A percentile compares a stretch with the other conserved stretches of the same genome.
phyloP scores from a whole-genome alignment of 2,329 filamentous ascomycete species.

The Amphichorda felina region DNA sequence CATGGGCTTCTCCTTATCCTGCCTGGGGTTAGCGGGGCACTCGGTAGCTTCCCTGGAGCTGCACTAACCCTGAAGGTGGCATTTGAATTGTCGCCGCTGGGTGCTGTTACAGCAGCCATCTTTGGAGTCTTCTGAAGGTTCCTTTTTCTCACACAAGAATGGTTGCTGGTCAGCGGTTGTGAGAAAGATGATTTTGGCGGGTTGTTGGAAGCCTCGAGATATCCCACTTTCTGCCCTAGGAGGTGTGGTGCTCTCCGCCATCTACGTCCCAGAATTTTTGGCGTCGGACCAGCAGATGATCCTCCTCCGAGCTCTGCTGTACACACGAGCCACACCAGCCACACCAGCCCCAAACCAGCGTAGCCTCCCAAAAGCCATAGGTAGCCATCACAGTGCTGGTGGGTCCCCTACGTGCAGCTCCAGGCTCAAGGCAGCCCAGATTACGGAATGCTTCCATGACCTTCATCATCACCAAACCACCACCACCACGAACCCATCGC shows the following conservation, averaged over 20 bases:
- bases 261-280: constrained; percentile 25
- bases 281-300: constrained; percentile 25
- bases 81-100: constrained; percentile 30
- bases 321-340: no score
- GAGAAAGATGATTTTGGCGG: constrained; percentile 2
- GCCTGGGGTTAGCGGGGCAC: constrained; percentile 23
- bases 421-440: constrained; percentile 26
- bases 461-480: constrained; percentile 15
- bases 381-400: constrained; percentile 17
- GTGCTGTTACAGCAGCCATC: constrained; percentile 27
- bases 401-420: constrained; percentile 5
- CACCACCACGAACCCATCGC: constrained; percentile 4
- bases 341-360: no score
- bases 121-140: constrained; percentile 25
- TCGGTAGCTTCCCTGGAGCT: constrained; percentile 19
- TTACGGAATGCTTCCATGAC: constrained; percentile 26
- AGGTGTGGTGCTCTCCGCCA: constrained; percentile 13
- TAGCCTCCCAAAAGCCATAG: no score
- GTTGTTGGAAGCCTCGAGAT: constrained; percentile 9
- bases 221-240: constrained; percentile 28
- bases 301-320: constrained; percentile 13
- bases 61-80: constrained; percentile 43
- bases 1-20: constrained; percentile 96
- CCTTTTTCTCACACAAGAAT: constrained; percentile 9
- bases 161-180: constrained; percentile 12